phyloP scores from a whole-genome alignment of 2,329 filamentous ascomycete genomes.

The Monilinia polystroma region DNA sequence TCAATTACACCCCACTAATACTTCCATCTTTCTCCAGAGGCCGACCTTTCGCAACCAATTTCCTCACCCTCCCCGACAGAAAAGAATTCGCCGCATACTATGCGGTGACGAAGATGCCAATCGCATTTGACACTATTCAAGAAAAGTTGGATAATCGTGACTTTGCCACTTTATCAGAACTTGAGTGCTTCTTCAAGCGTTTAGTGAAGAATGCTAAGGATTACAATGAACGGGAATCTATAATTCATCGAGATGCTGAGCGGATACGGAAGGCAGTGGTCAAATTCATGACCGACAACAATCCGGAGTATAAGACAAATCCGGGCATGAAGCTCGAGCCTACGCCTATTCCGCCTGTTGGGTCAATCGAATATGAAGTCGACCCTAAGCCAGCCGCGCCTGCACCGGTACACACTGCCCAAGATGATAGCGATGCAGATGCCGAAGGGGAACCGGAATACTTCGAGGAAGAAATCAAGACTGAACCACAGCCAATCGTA shows the following conservation, averaged over 20 bases:
- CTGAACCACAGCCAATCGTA: conserved; percentile 25
- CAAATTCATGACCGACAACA: conserved; percentile 83
- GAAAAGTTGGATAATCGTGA: conserved; percentile 66
- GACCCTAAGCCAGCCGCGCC: background rate
- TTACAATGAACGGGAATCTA: conserved; percentile 71
- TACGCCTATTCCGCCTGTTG: conserved; percentile 44
- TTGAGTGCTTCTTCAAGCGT: conserved; percentile 84
- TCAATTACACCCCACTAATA: conserved; percentile 16
- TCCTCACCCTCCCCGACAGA: conserved; percentile 68
- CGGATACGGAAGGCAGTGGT: conserved; percentile 81
- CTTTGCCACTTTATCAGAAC: conserved; percentile 67
- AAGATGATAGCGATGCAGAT: conserved; percentile 42
- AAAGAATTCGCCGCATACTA: conserved; percentile 73
- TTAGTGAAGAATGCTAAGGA: conserved; percentile 87
- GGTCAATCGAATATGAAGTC: background rate
- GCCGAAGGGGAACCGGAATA: conserved; percentile 40
- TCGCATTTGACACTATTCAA: conserved; percentile 76
- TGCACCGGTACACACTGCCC: conserved; percentile 48
- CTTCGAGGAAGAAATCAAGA: conserved; percentile 38
- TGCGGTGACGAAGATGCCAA: conserved; percentile 70
- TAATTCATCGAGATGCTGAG: conserved; percentile 80
- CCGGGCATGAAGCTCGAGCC: conserved; percentile 68
- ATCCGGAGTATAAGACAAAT: conserved; percentile 72
- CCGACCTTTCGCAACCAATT: conserved; percentile 70
- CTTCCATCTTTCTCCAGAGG: conserved; percentile 50